Percentiles rank a stretch among this genome's conserved stretches.
phyloP scores from a whole-genome alignment of 2,329 filamentous ascomycete species.

The Cercospora brassicicola region DNA sequence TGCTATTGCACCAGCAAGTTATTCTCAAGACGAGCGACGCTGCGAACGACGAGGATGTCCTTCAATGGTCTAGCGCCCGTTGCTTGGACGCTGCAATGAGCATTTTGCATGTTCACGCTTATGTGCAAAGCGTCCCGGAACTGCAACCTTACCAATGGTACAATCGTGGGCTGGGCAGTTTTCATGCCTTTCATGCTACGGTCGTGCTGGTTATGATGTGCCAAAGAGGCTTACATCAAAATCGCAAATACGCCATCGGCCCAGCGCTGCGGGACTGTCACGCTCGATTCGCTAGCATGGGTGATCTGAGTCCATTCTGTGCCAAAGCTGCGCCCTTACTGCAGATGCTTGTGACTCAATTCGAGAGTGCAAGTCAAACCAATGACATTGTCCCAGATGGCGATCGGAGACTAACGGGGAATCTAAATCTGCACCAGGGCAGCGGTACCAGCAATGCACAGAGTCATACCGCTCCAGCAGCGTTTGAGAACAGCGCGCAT shows the following conservation, averaged over 20 bases:
- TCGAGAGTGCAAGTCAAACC: neutral
- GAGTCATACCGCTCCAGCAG: neutral
- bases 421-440: neutral
- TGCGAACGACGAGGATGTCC: neutral
- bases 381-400: neutral
- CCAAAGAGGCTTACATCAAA: neutral
- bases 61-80: neutral
- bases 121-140: neutral
- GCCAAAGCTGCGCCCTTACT: neutral
- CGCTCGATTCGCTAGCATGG: neutral
- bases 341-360: neutral
- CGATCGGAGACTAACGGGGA: too few species aligned
- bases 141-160: constrained; percentile 4
- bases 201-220: neutral
- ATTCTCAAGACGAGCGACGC: neutral
- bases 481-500: neutral
- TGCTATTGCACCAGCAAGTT: constrained; percentile 1
- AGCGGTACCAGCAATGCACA: neutral
- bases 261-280: neutral
- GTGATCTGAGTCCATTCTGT: neutral
- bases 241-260: neutral
- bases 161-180: constrained; percentile 3
- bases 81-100: neutral
- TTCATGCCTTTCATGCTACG: constrained; percentile 7
- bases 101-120: neutral